Conservation (phyloP, 2,329 filamentous ascomycete genomes). For the Penicillium concentricum region DNA sequence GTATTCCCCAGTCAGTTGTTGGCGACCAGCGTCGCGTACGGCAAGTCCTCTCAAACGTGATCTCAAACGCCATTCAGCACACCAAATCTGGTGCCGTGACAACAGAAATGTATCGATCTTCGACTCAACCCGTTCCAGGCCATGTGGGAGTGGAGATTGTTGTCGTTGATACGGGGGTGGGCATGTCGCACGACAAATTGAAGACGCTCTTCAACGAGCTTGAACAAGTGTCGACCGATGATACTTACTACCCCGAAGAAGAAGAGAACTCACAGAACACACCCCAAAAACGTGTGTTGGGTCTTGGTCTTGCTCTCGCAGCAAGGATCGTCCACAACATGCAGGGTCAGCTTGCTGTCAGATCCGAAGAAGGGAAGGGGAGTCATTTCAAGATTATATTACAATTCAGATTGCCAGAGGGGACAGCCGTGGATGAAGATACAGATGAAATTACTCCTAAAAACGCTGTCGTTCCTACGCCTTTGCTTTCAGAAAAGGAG, state of each 20-base stretch:
- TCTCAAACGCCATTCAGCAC: conserved; percentile 80
- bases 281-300: conserved; percentile 55
- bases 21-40: conserved; percentile 79
- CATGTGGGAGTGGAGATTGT: conserved; percentile 70
- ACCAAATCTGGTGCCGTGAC: conserved; percentile 67
- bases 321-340: conserved; percentile 83
- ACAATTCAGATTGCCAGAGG: conserved; percentile 64
- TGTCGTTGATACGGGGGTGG: conserved; percentile 72
- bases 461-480: not conserved
- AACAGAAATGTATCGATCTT: conserved; percentile 64
- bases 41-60: conserved; percentile 78
- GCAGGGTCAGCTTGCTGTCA: conserved; percentile 81
- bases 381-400: conserved; percentile 79
- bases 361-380: conserved; percentile 78
- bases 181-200: conserved; percentile 57
- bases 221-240: conserved; percentile 64
- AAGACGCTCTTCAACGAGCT: conserved; percentile 62
- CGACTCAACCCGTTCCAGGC: conserved; percentile 46
- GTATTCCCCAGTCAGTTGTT: conserved; percentile 66
- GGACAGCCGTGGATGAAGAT: not conserved
- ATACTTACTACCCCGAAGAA: conserved; percentile 39
- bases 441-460: not conserved
- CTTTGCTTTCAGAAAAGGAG: conserved; percentile 34
- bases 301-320: conserved; percentile 84
- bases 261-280: conserved; percentile 24